Evolutionary conservation across 441 rosid genomes (phyloP).

Genomic region (Mallotus japonicus): DNA sequence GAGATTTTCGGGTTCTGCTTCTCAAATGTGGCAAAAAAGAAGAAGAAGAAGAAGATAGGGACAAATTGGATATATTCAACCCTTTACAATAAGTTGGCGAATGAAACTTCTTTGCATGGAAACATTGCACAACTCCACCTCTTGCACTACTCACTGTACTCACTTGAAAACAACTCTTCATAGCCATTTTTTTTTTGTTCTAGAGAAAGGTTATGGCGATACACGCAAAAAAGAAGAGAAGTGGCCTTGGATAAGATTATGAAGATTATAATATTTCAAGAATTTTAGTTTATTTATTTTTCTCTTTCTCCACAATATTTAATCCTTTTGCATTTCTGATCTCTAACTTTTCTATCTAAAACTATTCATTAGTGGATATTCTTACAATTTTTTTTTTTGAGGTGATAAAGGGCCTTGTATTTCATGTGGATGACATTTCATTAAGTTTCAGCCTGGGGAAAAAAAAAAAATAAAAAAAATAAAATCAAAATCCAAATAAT

Average conservation of each 20-base stretch:
- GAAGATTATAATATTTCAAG: background rate
- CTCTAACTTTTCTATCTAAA: constrained; percentile 7
- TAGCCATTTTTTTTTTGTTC: constrained; percentile 33
- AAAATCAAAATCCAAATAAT: background rate
- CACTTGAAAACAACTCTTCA: constrained; percentile 47
- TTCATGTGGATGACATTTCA: constrained; percentile 37
- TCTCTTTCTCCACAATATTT: background rate
- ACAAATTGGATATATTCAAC: constrained; percentile 24
- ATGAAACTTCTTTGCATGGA: constrained; percentile 32
- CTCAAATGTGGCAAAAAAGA: constrained; percentile 12
- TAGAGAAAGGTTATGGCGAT: background rate
- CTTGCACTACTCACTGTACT: constrained; percentile 31
- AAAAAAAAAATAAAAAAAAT: too few relatives aligned
- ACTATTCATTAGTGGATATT: constrained; percentile 22
- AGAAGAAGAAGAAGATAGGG: constrained; percentile 26
- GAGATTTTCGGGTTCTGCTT: constrained; percentile 29
- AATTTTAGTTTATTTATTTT: background rate
- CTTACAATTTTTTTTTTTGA: constrained; percentile 28
- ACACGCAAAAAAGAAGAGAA: constrained; percentile 2
- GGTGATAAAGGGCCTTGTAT: constrained; percentile 29
- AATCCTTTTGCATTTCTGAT: constrained; percentile 8
- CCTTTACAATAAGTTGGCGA: constrained; percentile 26
- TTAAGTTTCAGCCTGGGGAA: background rate
- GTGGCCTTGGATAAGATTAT: constrained; percentile 28
- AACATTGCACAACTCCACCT: constrained; percentile 33